Evolutionary conservation across 257 asterid genomes (phyloP), one percentile per base, ranked within the genome.

Genomic region (Osmanthus fragrans): DNA sequence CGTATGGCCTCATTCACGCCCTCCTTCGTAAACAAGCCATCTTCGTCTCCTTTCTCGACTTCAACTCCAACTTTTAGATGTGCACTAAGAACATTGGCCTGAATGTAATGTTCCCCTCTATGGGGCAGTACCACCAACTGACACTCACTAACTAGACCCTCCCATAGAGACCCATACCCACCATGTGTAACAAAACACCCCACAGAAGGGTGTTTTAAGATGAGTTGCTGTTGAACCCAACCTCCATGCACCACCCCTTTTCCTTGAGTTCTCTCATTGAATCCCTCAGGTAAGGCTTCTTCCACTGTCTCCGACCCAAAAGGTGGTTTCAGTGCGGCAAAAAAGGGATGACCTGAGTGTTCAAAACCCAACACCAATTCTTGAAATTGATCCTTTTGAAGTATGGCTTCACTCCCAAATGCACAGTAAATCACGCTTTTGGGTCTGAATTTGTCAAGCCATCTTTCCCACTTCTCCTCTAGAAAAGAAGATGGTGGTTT

Each of bases 181-280:
- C 92, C 79, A 21, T 88, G 92, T 0, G 88, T 84, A 7, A 88
- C 85, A 49, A 88, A 88, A 32, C 87, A 86, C 11, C 92, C 92
- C 0, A 88, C 82, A 0, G 86, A 40, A 0, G 86, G 80, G 73
- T 86, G 92, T 6, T 45, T 12, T 45, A 88, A 3, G 19, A 88
- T 84, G 71, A 75, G 47, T 7, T 78, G 80, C 10, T 88, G 90
- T 1, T 81, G 90, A 2, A 86, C 88, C 92, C 90, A 88, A 2
- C 78, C 83, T 0, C 87, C 88, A 4, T 79, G 37, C 33, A 56
- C 65, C 25, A 56, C 65, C 65, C 92, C 88, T n/a, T 84, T 74
- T 2, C 72, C 76, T 4, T n/a, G 27, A 0, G 77, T 80, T 65
- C 89, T 78, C 23, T 34, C 76, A 0, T 0, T 9, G 73, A 86